Base-by-base conservation (phyloP, 2,329 filamentous ascomycete species). In the Coniochaeta sp. region DNA sequence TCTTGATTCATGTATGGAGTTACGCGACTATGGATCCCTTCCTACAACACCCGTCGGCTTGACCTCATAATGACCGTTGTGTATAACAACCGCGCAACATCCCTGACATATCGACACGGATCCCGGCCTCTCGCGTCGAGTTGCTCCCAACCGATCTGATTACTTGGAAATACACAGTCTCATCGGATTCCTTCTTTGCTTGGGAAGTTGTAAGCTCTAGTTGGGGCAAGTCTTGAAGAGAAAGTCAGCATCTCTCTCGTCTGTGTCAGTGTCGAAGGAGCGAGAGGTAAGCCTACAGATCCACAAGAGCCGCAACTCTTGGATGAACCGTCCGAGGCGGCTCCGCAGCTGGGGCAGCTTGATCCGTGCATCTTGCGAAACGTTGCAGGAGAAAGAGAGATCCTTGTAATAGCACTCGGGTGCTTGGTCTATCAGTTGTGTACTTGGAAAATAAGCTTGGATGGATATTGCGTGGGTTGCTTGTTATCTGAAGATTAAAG, bases 221-320 rank as follows among this genome's bases (percentile, higher is more conserved):
- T 52, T 52, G 47, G 47, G 47, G 47, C 47, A 52, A 24, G 24
- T 52, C 47, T 52, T 11, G 16, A 31, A 52, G 14, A 22, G 5
- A 31, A 31, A 28, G 47, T 52, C 47, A 52, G 47, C 47, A 17
- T 31, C 14, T 36, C 12, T 36, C 5, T 12, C 47, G 24, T 24
- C 19, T 6, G 2, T 22, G n/a, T 24, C 43, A 47, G 4, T 12
- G 19, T 60, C 33, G 54, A 19, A 34, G n/a, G 38, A 61, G 58
- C 40, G 57, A 34, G 57, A 61, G 47, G 24, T 36, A 36, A 77
- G n/a, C 82, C 68, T 76, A 86, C 83, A 68, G 83, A 81, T 60
- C 83, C 83, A 74, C 83, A 86, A 61, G 77, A 74, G 61, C 68
- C 67, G 76, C 83, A 86, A 62, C 76, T 78, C 81, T 86, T 86